Conservation (phyloP, 179 eudicot species). For the Pouteria campechiana region DNA sequence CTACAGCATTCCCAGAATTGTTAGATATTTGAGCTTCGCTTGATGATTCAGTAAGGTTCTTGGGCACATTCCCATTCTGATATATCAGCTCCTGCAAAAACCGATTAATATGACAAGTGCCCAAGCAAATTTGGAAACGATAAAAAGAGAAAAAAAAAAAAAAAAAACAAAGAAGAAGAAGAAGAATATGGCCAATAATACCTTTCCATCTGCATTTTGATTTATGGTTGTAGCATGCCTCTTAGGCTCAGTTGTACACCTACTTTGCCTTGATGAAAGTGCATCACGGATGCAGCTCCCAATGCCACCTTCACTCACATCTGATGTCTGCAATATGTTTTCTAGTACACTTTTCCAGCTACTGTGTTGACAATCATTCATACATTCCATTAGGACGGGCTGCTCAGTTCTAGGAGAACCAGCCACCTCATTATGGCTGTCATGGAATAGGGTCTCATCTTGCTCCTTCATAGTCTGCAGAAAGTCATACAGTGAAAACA, state of each 20-base stretch:
- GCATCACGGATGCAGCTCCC: constrained; percentile 37
- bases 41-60: constrained; percentile 16
- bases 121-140: not conserved
- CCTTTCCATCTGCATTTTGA: not conserved
- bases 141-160: not conserved
- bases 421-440: constrained; percentile 21
- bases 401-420: constrained; percentile 27
- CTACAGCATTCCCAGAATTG: constrained; percentile 21
- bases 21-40: constrained; percentile 8
- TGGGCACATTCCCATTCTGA: constrained; percentile 16
- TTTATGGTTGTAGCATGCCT: constrained; percentile 14
- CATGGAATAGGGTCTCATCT: constrained; percentile 12
- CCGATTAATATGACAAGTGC: not conserved
- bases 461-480: constrained; percentile 30
- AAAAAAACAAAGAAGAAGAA: not conserved
- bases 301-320: constrained; percentile 38
- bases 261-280: constrained; percentile 15
- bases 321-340: constrained; percentile 33
- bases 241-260: constrained; percentile 21
- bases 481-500: too few species aligned
- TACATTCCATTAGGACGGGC: constrained; percentile 26
- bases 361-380: constrained; percentile 30
- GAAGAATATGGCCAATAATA: not conserved
- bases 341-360: constrained; percentile 39
- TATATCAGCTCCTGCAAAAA: constrained; percentile 30